Base-by-base conservation (phyloP, 2,329 filamentous ascomycete species). In the Stagonosporopsis cucurbitacearum region DNA sequence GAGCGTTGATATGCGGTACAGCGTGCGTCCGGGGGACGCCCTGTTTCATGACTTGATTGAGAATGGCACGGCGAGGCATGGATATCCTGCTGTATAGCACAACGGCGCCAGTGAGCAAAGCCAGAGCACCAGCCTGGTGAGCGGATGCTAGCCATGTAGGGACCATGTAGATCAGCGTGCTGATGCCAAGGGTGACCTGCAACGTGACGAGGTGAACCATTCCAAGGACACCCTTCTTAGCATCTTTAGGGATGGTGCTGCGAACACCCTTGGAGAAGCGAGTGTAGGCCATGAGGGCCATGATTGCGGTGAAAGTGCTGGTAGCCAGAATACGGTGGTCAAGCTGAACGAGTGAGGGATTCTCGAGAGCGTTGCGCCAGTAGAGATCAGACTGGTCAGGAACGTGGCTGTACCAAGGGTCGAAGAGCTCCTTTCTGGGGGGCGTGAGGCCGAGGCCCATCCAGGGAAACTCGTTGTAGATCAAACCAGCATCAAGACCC, bases 321-420 rank as follows among this genome's bases (percentile, higher is more conserved):
- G 88, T 91, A 55, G 95, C 96, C 32, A 98, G 83, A 66, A 96
- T 91, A 40, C 96, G 89, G 80, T 99, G 95, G 78, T 99, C 91
- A 40, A 99, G 86, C 79, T 99, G 96, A 2, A 98, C 96, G 23
- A 96, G 86, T 15, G 90, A 93, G 3, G 95, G 96, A 79, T 99
- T 99, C 81, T 98, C 95, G 30, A 98, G 88, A 83, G 96, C 90
- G 79, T 99, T 99, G 70, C 95, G 88, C 95, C 95, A 99, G 87
- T 90, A 92, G 17, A 98, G 81, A 70, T 99, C 96, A 12, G 87
- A 88, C 37, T 84, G 81, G 73, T 96, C 92, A 36, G 88, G 82
- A 54, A 84, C 85, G 68, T 92, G 89, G 54, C 87, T 88, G 83
- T 97, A 97, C 79, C 92, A 96, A 33, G 85, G 81, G 70, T 94